Evolutionary conservation across 129 eudicot species (phyloP), one percentile per base, ranked within the genome.

Genomic region (Deinandra increscens): DNA sequence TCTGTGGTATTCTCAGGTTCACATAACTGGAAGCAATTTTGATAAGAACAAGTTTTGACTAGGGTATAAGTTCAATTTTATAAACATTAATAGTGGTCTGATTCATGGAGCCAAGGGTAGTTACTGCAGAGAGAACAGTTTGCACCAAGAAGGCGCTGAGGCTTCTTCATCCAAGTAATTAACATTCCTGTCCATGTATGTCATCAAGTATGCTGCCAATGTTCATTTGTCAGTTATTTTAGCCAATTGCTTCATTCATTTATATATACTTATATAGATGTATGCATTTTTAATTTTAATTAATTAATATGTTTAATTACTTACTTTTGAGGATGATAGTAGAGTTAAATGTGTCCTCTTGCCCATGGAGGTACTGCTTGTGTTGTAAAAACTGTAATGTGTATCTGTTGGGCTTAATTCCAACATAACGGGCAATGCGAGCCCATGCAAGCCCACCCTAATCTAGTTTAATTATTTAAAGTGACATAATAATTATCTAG

Each of bases 51-150:
- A 60, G 59, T 43, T 42, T 18, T 34, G 22, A 74, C 26, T 66
- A 41, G 34, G 39, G 56, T 2, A 48, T 44, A 68, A 33, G 43
- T 33, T 75, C n/a, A n/a, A n/a, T n/a, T n/a, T n/a, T n/a, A n/a
- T n/a, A n/a, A n/a, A n/a, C n/a, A n/a, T n/a, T n/a, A n/a, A n/a
- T n/a, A n/a, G 7, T 31, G 22, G 4, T 79, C 64, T 68, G 31
- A 31, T 80, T 64, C 82, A n/a, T n/a, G n/a, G n/a, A n/a, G n/a
- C n/a, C n/a, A 83, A 81, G 79, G 61, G 79, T 36, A 75, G 49
- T 49, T 83, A 86, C 46, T 75, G 69, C 15, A 81, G 86, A 70
- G 88, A 81, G 9, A 79, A 70, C 77, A 86, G 88, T 76, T 78
- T 83, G 69, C 77, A 80, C 49, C 65, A 76, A 19, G 75, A 71